phyloP scores from a whole-genome alignment of 805 yeast genomes.

The Starmera quercuum region DNA sequence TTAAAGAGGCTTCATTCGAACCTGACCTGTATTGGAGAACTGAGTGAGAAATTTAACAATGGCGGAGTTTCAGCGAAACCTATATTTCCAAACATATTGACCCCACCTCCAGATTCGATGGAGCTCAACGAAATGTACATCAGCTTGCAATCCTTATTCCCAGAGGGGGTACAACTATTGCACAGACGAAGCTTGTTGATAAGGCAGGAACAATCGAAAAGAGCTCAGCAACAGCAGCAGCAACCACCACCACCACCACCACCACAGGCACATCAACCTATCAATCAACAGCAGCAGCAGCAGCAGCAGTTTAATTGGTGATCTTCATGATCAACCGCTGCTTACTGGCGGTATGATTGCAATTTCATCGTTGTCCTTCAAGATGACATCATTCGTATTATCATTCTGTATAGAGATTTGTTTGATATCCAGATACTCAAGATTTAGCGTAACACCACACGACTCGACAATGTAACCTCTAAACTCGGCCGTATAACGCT shows the following conservation, averaged over 20 bases:
- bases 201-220: constrained; percentile 3
- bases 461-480: constrained; percentile 1
- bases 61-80: constrained; percentile 2
- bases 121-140: constrained; percentile 18
- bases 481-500: constrained; percentile 3
- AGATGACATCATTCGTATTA: background rate
- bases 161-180: constrained; percentile 17
- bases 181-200: constrained; percentile 11
- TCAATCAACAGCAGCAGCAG: constrained; percentile 5
- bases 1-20: constrained; percentile 20
- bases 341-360: constrained; percentile 17
- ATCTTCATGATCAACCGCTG: constrained; percentile 6
- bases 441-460: constrained; percentile 12
- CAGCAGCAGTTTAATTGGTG: constrained; percentile 1
- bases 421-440: constrained; percentile 10
- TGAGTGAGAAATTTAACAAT: constrained; percentile 17
- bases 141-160: constrained; percentile 17
- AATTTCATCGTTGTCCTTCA: constrained; percentile 8
- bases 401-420: background rate
- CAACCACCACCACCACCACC: background rate
- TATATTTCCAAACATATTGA: constrained; percentile 17
- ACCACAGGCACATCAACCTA: constrained; percentile 1
- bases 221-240: constrained; percentile 5
- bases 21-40: constrained; percentile 21
- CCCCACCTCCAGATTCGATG: constrained; percentile 18